Percentiles rank a stretch among this genome's conserved stretches.
phyloP scores from a whole-genome alignment of 768 basidiomycete genomes.

The Russula lepida region DNA sequence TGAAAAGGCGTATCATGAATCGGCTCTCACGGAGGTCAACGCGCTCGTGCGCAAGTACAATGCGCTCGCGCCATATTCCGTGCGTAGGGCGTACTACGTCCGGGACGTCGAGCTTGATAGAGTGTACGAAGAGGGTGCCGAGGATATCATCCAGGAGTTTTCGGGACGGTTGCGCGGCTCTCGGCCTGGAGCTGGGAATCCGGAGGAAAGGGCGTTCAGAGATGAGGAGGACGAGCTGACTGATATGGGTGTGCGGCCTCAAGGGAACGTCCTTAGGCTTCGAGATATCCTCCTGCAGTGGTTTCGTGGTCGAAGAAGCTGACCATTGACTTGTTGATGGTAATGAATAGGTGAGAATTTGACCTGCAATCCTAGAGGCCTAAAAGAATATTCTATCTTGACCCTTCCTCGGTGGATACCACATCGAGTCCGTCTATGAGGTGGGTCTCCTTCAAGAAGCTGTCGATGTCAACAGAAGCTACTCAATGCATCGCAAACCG shows the following conservation, averaged over 20 bases:
- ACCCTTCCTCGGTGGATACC: too few relatives aligned
- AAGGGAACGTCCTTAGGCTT: background rate
- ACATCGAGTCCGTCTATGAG: too few relatives aligned
- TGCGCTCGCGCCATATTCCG: slow-evolving; percentile 67
- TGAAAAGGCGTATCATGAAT: slow-evolving; percentile 59
- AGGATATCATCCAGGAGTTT: slow-evolving; percentile 42
- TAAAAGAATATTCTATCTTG: background rate
- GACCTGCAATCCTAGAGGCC: background rate
- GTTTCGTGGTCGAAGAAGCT: background rate
- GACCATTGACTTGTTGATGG: background rate
- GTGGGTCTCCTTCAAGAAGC: too few relatives aligned
- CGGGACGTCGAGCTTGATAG: slow-evolving; percentile 50
- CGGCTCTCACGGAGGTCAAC: slow-evolving; percentile 65
- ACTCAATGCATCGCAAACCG: too few relatives aligned
- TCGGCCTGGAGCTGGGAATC: background rate
- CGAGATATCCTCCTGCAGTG: slow-evolving; percentile 1
- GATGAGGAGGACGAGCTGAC: slow-evolving; percentile 4
- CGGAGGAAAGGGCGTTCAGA: too few relatives aligned
- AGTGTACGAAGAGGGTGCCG: slow-evolving; percentile 42
- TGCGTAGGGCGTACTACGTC: slow-evolving; percentile 54
- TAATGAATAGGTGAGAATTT: background rate
- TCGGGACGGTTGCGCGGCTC: slow-evolving; percentile 23
- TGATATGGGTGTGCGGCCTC: background rate
- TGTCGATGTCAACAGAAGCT: too few relatives aligned
- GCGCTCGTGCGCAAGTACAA: slow-evolving; percentile 72